These are phyloP conservation scores for Pseudocercospora eumusae DNA, from an alignment of 2,329 filamentous ascomycete species.

Conservation along the genomic window DNA sequence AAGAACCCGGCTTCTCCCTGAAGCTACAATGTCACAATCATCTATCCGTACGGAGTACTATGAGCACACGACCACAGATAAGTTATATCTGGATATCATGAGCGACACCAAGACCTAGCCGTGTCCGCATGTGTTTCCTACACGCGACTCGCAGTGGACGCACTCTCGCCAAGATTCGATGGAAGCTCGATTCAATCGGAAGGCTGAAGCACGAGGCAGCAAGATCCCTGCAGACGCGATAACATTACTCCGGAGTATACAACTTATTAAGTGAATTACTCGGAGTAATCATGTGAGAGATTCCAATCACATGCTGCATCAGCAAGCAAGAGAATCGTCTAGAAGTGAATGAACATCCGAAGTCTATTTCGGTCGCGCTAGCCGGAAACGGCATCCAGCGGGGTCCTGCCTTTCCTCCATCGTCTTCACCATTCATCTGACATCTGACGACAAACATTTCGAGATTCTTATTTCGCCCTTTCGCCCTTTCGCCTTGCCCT, in stretches of 20 bases:
- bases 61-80: neutral
- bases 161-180: neutral
- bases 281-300: too few relatives aligned
- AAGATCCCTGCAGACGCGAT: too few relatives aligned
- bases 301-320: neutral
- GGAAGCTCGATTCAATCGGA: neutral
- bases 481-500: neutral
- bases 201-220: neutral
- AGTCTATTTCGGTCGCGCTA: neutral
- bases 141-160: too few relatives aligned
- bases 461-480: neutral
- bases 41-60: too few relatives aligned
- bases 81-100: too few relatives aligned
- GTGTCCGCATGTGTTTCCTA: too few relatives aligned
- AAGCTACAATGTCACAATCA: neutral
- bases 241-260: too few relatives aligned
- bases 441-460: slow-evolving; percentile 3
- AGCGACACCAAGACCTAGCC: neutral
- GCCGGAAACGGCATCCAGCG: neutral
- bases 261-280: too few relatives aligned
- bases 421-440: neutral
- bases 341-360: slow-evolving; percentile 7
- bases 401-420: neutral
- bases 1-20: neutral
- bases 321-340: slow-evolving; percentile 5